Base-by-base conservation (phyloP, 2,329 filamentous ascomycete genomes). In the Hysterium pulicare region DNA sequence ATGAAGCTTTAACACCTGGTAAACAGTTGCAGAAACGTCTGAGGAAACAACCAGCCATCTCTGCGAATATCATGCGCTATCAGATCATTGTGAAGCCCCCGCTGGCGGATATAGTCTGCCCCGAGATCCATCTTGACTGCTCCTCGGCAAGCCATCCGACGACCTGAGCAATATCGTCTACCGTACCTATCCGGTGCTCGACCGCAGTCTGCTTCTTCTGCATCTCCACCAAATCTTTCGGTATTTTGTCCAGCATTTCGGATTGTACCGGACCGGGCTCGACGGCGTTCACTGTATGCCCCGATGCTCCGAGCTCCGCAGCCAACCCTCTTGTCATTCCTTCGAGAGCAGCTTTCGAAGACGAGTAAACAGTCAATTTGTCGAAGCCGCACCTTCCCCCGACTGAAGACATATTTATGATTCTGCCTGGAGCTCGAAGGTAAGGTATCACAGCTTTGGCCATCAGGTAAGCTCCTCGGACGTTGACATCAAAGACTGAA, bases 221-320 rank as follows among this genome's bases (percentile, higher is more conserved):
- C 52, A 68, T 64, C 22, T 73, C 68, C 2, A 79, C 62, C 10
- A 79, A 64, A 1, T 73, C 71, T 40, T 66, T 55, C 0, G 74
- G 72, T 10, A 81, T 74, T 13, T 74, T 69, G 13, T 74, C 73
- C 19, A 82, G 55, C 72, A 84, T 74, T 6, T 81, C 78, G 22
- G 71, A 81, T 60, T 75, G 62, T 5, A 81, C 75, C 0, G 81
- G 79, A 0, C 81, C 81, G 0, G 80, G 79, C 16, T 74, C 75
- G 2, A 84, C 74, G 0, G 72, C 70, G 49, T 84, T 85, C 20
- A 82, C 80, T 0, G 80, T 83, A 44, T 77, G 77, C 0, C 80
- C 78, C 44, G 72, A 62, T 3, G 47, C 55, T 0, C 80, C 80
- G 7, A 84, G 63, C 60, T 84, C 81, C 0, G 70, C 69, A 0